Evolutionary conservation across 78 protist species (phyloP), one percentile per base, ranked within the genome.

Genomic region (Dictyostelium purpureum): DNA sequence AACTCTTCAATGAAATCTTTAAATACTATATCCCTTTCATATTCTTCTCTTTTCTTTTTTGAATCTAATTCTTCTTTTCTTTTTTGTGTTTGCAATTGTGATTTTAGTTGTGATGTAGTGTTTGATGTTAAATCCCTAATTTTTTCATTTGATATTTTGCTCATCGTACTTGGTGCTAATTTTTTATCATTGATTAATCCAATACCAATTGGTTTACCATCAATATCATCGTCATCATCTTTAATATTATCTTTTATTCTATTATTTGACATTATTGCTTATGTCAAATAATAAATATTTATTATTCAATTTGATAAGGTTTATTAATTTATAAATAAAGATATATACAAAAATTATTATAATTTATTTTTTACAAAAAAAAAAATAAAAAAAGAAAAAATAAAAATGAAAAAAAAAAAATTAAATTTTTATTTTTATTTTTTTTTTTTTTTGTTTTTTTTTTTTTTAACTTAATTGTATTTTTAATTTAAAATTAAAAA

Each of bases 111-210:
- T n/a, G 40, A 24, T 14, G 79, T 24, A 45, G 59, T 73, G 21
- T 38, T 38, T 14, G 42, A 19, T 10, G 79, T 73, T 0, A 73
- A 18, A 24, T 73, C 79, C n/a, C 26, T 45, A 19, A 73, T 45
- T 61, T 73, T 73, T 45, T 73, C 79, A 14, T 73, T 40, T 7
- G 79, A 19, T 14, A 73, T 14, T 31, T 73, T 73, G 16, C 79
- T 73, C 79, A 73, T 73, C 16, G 79, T 73, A 24, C 52, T 35
- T 28, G 79, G 79, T 38, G 79, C 79, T 18, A 73, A 45, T 21
- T 38, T 45, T 31, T 73, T 73, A 14, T 73, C 79, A 3, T 33
- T 73, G 33, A 73, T 45, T 2, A n/a, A n/a, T n/a, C 79, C 79
- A 28, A 28, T 57, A 14, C 33, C 33, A 33, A 63, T 33, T 33